Conservation (phyloP, 2,329 filamentous ascomycete species). For the Coniosporium tulheliwenetii region DNA sequence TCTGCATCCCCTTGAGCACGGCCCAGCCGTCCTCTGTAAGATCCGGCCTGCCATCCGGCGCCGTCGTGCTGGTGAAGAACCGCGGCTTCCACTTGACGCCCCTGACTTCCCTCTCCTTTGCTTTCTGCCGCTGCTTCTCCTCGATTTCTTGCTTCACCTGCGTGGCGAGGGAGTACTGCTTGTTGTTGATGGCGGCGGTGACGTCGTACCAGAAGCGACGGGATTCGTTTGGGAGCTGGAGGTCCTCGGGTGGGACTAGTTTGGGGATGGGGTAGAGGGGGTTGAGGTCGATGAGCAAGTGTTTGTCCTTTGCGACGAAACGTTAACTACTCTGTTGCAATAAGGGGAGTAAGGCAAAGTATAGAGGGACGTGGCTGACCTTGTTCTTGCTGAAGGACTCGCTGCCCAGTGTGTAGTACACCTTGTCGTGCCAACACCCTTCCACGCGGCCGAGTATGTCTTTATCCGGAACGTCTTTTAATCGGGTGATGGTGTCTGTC, state of each 20-base stretch:
- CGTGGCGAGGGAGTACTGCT: constrained; percentile 75
- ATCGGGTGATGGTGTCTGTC: constrained; percentile 62
- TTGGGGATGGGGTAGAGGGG: constrained; percentile 71
- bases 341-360: constrained; percentile 7
- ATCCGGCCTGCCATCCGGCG: constrained; percentile 43
- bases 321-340: too few species aligned
- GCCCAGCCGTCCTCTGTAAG: constrained; percentile 46
- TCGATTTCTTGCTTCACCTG: constrained; percentile 81
- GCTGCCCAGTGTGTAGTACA: constrained; percentile 41
- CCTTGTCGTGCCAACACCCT: constrained; percentile 68
- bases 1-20: constrained; percentile 39
- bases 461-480: constrained; percentile 75
- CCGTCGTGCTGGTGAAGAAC: constrained; percentile 60
- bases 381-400: constrained; percentile 29
- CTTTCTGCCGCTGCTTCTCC: constrained; percentile 74
- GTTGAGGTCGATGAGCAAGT: constrained; percentile 73
- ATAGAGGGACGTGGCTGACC: constrained; percentile 34
- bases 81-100: constrained; percentile 65
- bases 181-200: constrained; percentile 68
- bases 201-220: constrained; percentile 77
- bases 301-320: constrained; percentile 27
- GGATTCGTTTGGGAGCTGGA: constrained; percentile 80
- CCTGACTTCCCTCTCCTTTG: constrained; percentile 57
- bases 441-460: constrained; percentile 71
- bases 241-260: constrained; percentile 56